A percentile compares a stretch with the other conserved stretches of the same genome.
These are phyloP conservation scores for Pleurozium schreberi DNA, from an alignment of 225 moss, liverwort and hornwort genomes.

Conservation along the genomic window DNA sequence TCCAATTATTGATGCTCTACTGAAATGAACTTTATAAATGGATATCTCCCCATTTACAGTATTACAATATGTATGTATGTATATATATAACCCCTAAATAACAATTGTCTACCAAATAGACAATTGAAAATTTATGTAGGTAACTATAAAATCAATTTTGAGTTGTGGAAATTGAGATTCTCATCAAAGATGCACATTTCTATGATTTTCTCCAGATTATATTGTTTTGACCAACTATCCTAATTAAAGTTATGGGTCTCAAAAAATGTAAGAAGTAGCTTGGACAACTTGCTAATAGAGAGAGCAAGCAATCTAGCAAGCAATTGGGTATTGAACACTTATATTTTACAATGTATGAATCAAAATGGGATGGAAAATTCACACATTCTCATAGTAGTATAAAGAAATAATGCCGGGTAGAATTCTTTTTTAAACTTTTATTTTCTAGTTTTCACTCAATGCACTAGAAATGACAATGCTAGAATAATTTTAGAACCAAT, in stretches of 20 bases:
- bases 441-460: background rate
- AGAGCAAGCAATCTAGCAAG: background rate
- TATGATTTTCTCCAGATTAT: background rate
- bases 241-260: background rate
- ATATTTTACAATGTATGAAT: background rate
- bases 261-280: too few relatives aligned
- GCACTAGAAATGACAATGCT: background rate
- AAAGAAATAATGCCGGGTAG: background rate
- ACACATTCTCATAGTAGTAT: background rate
- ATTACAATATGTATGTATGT: too few relatives aligned
- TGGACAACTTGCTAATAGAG: background rate
- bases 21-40: background rate
- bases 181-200: background rate
- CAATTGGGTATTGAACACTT: background rate
- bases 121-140: background rate
- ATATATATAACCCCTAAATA: background rate
- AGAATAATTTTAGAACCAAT: background rate
- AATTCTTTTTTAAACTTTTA: background rate
- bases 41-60: background rate
- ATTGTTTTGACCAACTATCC: too few relatives aligned
- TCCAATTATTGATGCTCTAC: background rate
- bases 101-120: accelerated
- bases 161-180: accelerated
- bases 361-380: background rate
- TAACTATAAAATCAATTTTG: background rate